Conservation (phyloP, 768 basidiomycete species). For the Phaeotremella skinneri region DNA sequence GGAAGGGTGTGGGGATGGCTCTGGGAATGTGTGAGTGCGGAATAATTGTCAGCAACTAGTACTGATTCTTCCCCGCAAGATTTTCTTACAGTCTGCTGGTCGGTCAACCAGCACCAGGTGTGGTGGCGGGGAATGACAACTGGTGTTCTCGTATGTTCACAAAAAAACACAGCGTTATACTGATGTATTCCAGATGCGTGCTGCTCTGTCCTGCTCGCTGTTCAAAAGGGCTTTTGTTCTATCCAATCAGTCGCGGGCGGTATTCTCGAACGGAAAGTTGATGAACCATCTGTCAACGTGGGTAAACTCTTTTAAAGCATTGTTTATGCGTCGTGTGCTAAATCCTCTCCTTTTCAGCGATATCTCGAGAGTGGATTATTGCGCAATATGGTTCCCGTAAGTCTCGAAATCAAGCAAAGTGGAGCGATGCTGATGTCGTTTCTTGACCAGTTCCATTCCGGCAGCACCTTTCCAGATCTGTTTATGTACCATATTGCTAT, state of each 20-base stretch:
- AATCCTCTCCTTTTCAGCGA: background rate
- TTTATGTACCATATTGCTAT: background rate
- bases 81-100: background rate
- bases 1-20: background rate
- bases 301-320: too few relatives aligned
- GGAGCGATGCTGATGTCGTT: background rate
- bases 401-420: background rate
- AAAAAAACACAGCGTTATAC: background rate
- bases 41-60: background rate
- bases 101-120: background rate
- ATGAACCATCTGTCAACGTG: conserved; percentile 2
- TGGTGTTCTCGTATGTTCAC: background rate
- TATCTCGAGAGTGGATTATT: conserved; percentile 2
- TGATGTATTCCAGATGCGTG: background rate
- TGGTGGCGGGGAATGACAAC: conserved; percentile 3
- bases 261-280: conserved; percentile 4
- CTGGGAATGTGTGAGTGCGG: background rate
- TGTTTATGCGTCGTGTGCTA: too few relatives aligned
- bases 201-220: background rate
- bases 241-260: background rate
- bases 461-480: background rate
- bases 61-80: background rate
- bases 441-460: background rate
- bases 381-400: conserved; percentile 3
- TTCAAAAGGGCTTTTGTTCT: conserved; percentile 1